Conservation (phyloP, 495 filamentous ascomycete genomes). For the Podospora anserina region DNA sequence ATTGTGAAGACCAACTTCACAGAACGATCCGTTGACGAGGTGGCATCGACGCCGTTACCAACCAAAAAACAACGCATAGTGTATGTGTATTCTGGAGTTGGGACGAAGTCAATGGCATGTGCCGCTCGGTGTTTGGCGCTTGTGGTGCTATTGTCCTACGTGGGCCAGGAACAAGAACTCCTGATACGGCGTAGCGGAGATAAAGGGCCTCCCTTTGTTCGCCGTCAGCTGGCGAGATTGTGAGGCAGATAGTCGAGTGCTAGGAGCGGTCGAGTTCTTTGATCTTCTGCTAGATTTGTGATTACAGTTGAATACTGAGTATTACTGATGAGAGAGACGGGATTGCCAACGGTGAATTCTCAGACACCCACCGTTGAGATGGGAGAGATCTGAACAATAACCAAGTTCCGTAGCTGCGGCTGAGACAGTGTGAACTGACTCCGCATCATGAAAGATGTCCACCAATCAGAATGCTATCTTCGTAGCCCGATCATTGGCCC, state of each 20-base stretch:
- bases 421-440: not conserved
- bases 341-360: not conserved
- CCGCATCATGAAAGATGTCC: not conserved
- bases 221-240: not conserved
- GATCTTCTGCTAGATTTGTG: not conserved
- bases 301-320: not conserved
- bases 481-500: not conserved
- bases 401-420: not conserved
- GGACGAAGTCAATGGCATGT: not conserved
- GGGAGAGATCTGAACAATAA: not conserved
- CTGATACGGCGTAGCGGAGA: not conserved
- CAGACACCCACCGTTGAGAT: not conserved
- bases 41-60: not conserved
- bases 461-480: not conserved
- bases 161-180: not conserved
- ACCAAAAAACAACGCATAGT: not conserved
- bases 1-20: not conserved
- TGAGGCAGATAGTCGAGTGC: not conserved
- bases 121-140: not conserved
- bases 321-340: not conserved
- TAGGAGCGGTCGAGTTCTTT: not conserved
- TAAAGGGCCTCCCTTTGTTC: not conserved
- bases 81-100: not conserved
- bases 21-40: not conserved
- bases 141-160: not conserved